phyloP scores from a whole-genome alignment of 2,329 filamentous ascomycete genomes.

The Cladophialophora immunda region DNA sequence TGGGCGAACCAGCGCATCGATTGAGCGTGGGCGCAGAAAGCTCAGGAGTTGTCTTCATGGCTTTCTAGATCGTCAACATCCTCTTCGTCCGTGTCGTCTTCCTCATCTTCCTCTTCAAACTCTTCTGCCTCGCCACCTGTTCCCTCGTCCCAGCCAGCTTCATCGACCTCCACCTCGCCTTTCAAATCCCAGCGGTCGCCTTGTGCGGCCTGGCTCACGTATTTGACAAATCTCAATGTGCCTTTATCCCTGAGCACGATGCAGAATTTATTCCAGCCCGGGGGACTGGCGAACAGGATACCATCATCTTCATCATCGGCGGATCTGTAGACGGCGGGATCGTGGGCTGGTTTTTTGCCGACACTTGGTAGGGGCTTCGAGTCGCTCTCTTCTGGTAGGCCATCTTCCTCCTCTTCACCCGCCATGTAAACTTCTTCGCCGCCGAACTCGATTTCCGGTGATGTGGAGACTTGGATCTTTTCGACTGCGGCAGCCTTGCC shows the following conservation, averaged over 20 bases:
- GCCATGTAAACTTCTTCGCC: constrained; percentile 86
- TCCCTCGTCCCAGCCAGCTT: constrained; percentile 39
- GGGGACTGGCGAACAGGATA: constrained; percentile 73
- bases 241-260: constrained; percentile 89
- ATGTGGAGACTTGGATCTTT: constrained; percentile 46
- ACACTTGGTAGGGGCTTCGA: constrained; percentile 43
- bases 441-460: constrained; percentile 45
- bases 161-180: constrained; percentile 68
- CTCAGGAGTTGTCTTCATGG: constrained; percentile 12
- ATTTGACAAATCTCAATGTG: constrained; percentile 93
- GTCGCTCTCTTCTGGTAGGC: constrained; percentile 41
- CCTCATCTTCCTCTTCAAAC: constrained; percentile 34
- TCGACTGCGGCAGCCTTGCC: constrained; percentile 44
- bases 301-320: constrained; percentile 76
- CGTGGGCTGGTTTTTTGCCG: constrained; percentile 50
- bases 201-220: constrained; percentile 80
- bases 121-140: constrained; percentile 36
- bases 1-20: neutral
- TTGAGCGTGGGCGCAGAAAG: neutral
- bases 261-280: constrained; percentile 88
- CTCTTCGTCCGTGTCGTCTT: constrained; percentile 30
- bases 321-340: constrained; percentile 88
- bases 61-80: constrained; percentile 10
- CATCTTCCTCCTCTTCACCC: constrained; percentile 73
- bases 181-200: constrained; percentile 94